These are phyloP conservation scores for Pisolithus microcarpus DNA, from an alignment of 768 basidiomycete species.

Conservation along the genomic window DNA sequence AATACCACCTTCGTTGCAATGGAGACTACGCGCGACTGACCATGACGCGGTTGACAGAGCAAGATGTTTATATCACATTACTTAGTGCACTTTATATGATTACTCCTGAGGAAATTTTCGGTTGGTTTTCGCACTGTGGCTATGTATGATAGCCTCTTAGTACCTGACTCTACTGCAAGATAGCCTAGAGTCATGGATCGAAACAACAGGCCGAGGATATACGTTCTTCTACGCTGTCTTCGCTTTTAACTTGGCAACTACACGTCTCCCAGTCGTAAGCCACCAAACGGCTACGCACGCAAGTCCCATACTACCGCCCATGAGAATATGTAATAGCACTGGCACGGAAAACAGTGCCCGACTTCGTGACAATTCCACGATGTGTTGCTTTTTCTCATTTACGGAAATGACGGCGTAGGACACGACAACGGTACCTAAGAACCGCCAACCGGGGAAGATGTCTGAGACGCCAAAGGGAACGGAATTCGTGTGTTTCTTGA, in stretches of 20 bases:
- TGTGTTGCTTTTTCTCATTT: slow-evolving; percentile 12
- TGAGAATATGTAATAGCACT: slow-evolving; percentile 19
- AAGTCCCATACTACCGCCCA: slow-evolving; percentile 22
- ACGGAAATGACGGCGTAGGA: slow-evolving; percentile 18
- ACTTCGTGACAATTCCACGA: slow-evolving; percentile 5
- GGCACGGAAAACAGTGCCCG: slow-evolving; percentile 15
- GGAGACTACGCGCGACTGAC: no score
- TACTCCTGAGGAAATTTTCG: no score
- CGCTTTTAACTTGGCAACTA: slow-evolving; percentile 13
- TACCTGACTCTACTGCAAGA: no score
- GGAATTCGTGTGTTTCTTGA: slow-evolving; percentile 20
- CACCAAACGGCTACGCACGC: slow-evolving; percentile 24
- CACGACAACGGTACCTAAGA: slow-evolving; percentile 14
- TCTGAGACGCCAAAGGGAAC: slow-evolving; percentile 10
- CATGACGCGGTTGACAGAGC: no score
- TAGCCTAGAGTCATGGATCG: no score
- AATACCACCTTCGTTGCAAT: no score
- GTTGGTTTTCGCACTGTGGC: no score
- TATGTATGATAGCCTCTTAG: no score
- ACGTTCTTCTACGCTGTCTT: slow-evolving; percentile 12
- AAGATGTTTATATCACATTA: no score
- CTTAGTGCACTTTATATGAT: no score
- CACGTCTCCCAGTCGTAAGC: slow-evolving; percentile 20
- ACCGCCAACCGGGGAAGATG: slow-evolving; percentile 22
- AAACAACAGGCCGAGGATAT: background rate